phyloP scores from a whole-genome alignment of 2,329 filamentous ascomycete genomes.

The Fusarium nygamai region DNA sequence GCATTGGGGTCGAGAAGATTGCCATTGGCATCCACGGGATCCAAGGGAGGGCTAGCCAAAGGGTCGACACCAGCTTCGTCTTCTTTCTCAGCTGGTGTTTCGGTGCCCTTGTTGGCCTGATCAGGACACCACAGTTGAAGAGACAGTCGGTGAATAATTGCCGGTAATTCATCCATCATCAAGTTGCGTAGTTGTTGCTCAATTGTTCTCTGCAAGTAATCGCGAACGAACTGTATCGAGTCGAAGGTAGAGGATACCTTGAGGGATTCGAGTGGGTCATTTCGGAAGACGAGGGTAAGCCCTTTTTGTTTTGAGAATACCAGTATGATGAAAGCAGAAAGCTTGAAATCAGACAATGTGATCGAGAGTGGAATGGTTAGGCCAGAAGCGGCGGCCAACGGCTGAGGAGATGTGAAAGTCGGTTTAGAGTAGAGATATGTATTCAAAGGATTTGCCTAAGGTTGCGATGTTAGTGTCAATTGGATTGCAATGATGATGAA shows the following conservation, averaged over 20 bases:
- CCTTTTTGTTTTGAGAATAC: slow-evolving; percentile 99
- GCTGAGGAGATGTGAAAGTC: slow-evolving; percentile 90
- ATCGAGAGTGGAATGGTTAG: slow-evolving; percentile 98
- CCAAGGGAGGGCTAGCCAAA: slow-evolving; percentile 81
- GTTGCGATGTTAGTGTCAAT: slow-evolving; percentile 57
- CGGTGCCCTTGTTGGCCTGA: slow-evolving; percentile 63
- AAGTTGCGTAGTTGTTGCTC: slow-evolving; percentile 90
- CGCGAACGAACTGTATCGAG: slow-evolving; percentile 96
- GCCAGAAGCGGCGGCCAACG: slow-evolving; percentile 88
- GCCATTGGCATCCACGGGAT: slow-evolving; percentile 83
- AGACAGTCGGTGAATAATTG: slow-evolving; percentile 93
- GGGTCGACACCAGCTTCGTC: slow-evolving; percentile 77
- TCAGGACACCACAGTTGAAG: slow-evolving; percentile 91
- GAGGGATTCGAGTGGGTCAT: slow-evolving; percentile 96
- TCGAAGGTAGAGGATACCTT: slow-evolving; percentile 99
- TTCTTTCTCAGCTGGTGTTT: slow-evolving; percentile 59
- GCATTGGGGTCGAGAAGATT: slow-evolving; percentile 79
- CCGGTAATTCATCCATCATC: slow-evolving; percentile 97
- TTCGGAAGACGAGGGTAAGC: slow-evolving; percentile 94
- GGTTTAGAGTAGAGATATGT: slow-evolving; percentile 94
- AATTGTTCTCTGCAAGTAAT: slow-evolving; percentile 96
- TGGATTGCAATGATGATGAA: slow-evolving; percentile 37
- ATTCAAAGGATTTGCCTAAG: slow-evolving; percentile 90
- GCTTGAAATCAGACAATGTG: slow-evolving; percentile 91
- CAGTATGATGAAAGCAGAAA: slow-evolving; percentile 96